phyloP scores from a whole-genome alignment of 176 grass and related monocot species.

The Musa itinerans region DNA sequence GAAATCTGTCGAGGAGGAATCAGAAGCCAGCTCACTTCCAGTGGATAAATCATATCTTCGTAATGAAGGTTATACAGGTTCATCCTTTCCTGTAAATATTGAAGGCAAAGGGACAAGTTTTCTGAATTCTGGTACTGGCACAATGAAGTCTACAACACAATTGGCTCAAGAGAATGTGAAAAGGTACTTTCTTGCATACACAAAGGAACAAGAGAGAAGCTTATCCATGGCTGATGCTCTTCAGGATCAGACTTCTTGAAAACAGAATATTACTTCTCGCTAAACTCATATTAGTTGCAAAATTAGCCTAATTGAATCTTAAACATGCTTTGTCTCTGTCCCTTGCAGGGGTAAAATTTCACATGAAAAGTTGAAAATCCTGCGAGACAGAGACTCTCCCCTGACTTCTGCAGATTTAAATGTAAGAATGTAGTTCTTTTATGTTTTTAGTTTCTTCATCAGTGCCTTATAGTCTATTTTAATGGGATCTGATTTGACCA shows the following conservation, averaged over 20 bases:
- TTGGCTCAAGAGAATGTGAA: constrained; percentile 20
- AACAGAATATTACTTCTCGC: not conserved
- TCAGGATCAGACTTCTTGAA: no score
- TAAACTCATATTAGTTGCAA: not conserved
- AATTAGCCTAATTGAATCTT: not conserved
- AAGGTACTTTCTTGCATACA: constrained; percentile 34
- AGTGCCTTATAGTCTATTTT: not conserved
- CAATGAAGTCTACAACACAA: constrained; percentile 9
- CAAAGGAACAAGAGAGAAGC: not conserved
- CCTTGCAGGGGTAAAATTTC: constrained; percentile 23
- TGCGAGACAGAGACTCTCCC: constrained; percentile 23
- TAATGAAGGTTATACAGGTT: constrained; percentile 43
- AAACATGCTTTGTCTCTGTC: not conserved
- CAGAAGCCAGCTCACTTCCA: constrained; percentile 44
- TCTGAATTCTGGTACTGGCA: constrained; percentile 12
- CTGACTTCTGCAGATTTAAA: constrained; percentile 27
- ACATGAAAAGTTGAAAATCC: constrained; percentile 17
- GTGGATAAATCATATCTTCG: constrained; percentile 44
- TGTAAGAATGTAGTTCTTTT: constrained; percentile 22
- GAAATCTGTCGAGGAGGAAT: constrained; percentile 31
- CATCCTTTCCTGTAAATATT: constrained; percentile 35
- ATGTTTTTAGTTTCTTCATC: not conserved
- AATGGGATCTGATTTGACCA: constrained; percentile 9
- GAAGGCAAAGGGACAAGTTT: constrained; percentile 34
- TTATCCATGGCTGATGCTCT: no score